A percentile compares a stretch with the other conserved stretches of the same genome.
phyloP scores from a whole-genome alignment of 176 grass and related monocot species.

The Zoysia pacifica region DNA sequence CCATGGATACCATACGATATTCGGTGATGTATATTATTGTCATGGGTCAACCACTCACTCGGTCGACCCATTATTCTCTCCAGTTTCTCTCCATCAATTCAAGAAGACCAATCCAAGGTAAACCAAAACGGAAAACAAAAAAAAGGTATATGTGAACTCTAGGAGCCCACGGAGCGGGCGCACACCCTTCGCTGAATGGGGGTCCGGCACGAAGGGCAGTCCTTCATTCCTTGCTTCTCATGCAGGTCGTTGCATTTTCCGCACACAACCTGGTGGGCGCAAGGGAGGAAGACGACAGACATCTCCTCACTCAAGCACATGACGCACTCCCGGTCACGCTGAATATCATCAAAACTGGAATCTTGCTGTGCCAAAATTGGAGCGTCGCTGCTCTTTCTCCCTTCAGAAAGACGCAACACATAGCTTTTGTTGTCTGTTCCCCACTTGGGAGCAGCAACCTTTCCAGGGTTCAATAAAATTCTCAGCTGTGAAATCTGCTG shows the following conservation, averaged over 20 bases:
- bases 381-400: slow-evolving; percentile 52
- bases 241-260: slow-evolving; percentile 78
- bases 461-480: slow-evolving; percentile 48
- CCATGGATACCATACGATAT: slow-evolving; percentile 22
- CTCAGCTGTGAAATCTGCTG: slow-evolving; percentile 68
- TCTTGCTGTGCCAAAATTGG: slow-evolving; percentile 44
- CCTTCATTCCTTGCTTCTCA: slow-evolving; percentile 90
- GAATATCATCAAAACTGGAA: slow-evolving; percentile 62
- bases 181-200: slow-evolving; percentile 78
- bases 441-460: slow-evolving; percentile 60
- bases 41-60: slow-evolving; percentile 14
- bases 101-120: slow-evolving; percentile 46
- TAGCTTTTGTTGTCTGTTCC: slow-evolving; percentile 56
- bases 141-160: slow-evolving; percentile 53
- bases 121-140: not conserved
- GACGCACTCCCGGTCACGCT: slow-evolving; percentile 80
- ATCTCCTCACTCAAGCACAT: slow-evolving; percentile 99
- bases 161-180: slow-evolving; percentile 42
- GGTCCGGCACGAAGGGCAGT: slow-evolving; percentile 88
- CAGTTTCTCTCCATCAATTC: slow-evolving; percentile 45
- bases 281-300: slow-evolving; percentile 83
- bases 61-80: slow-evolving; percentile 56
- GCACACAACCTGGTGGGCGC: slow-evolving; percentile 85
- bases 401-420: slow-evolving; percentile 52
- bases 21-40: slow-evolving; percentile 38